phyloP scores from a whole-genome alignment of 192 early-diverging fungal genomes.

The Coemansia sp. region DNA sequence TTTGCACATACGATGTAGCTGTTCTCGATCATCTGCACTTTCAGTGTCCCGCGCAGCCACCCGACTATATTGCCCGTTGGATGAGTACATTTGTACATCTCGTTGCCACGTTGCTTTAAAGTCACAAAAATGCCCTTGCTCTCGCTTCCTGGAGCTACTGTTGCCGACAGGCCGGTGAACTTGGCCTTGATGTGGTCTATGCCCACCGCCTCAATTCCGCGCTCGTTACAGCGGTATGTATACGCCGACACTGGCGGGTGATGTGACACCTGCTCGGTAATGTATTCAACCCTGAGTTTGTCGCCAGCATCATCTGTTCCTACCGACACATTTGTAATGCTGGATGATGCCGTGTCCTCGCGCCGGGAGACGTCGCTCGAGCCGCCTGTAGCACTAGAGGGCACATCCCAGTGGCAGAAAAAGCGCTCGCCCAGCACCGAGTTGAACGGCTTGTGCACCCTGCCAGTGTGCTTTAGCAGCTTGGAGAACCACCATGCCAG shows the following conservation, averaged over 20 bases:
- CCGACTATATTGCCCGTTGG: constrained; percentile 68
- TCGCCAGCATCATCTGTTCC: constrained; percentile 8
- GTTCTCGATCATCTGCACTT: constrained; percentile 61
- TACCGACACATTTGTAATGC: constrained; percentile 27
- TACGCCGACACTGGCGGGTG: constrained; percentile 65
- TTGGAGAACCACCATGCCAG: constrained; percentile 74
- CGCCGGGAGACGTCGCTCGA: background rate
- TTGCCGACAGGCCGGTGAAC: constrained; percentile 74
- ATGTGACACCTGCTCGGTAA: constrained; percentile 65
- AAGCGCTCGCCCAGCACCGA: constrained; percentile 62
- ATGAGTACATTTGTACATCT: constrained; percentile 67
- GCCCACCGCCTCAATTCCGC: constrained; percentile 63
- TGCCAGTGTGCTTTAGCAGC: constrained; percentile 62
- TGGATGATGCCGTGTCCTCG: constrained; percentile 41
- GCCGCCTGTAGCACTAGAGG: background rate
- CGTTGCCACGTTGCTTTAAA: constrained; percentile 58
- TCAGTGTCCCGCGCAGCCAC: constrained; percentile 65
- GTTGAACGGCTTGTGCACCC: constrained; percentile 61
- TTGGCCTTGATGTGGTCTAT: constrained; percentile 71
- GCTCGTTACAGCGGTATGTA: constrained; percentile 61
- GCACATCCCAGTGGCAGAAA: constrained; percentile 58
- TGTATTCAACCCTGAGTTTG: constrained; percentile 54
- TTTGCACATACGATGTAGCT: constrained; percentile 65
- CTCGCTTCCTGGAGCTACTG: constrained; percentile 64
- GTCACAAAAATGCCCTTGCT: constrained; percentile 68